These are phyloP conservation scores for Phyllosticta citrichinensis DNA, from an alignment of 2,329 filamentous ascomycete genomes.

Conservation along the genomic window DNA sequence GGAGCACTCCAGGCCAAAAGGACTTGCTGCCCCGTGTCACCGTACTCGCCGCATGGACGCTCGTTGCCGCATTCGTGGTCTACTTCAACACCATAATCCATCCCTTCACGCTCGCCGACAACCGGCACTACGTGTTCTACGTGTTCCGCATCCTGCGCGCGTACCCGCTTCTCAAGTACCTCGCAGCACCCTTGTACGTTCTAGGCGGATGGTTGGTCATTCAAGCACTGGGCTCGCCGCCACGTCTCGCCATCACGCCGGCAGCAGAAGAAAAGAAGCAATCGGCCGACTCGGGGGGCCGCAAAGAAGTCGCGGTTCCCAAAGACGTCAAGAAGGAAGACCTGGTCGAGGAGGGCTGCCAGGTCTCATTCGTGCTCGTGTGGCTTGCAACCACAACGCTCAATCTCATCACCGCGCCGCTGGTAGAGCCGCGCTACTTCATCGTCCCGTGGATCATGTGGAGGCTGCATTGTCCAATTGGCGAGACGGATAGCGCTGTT, in stretches of 20 bases:
- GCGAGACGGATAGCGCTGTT: not conserved
- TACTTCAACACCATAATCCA: constrained; percentile 87
- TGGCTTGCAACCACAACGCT: constrained; percentile 63
- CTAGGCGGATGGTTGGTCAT: constrained; percentile 59
- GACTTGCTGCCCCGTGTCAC: constrained; percentile 25
- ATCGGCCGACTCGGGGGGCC: not conserved
- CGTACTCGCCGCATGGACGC: constrained; percentile 12
- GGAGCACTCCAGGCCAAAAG: not conserved
- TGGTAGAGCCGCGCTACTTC: constrained; percentile 94
- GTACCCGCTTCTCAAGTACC: constrained; percentile 54
- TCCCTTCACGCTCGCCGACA: constrained; percentile 92
- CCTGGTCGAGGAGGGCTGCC: constrained; percentile 13
- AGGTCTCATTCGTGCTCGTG: constrained; percentile 43
- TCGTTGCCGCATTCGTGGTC: constrained; percentile 42
- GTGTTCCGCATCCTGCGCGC: constrained; percentile 73
- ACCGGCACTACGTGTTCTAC: constrained; percentile 96
- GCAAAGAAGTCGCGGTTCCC: not conserved
- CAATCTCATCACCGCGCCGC: constrained; percentile 75
- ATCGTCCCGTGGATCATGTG: constrained; percentile 93
- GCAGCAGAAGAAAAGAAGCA: not conserved
- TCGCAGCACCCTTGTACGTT: constrained; percentile 61
- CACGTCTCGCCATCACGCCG: not conserved
- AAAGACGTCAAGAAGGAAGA: not conserved
- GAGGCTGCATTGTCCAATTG: constrained; percentile 62
- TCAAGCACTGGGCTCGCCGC: constrained; percentile 42